phyloP scores from a whole-genome alignment of 306 rosid species.

The Pterocarpus macrocarpus region DNA sequence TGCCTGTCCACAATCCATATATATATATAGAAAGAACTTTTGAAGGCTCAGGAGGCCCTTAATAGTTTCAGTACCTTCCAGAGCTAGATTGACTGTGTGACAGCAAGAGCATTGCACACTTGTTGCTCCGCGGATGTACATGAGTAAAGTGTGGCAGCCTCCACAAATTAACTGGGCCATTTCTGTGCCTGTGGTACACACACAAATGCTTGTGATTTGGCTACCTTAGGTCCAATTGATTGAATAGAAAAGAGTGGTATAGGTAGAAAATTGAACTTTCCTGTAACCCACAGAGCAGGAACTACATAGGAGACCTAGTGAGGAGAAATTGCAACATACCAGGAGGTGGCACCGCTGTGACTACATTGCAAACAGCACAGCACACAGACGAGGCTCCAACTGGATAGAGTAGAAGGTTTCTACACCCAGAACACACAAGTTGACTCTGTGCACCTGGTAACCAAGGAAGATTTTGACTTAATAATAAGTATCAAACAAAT shows the following conservation, averaged over 20 bases:
- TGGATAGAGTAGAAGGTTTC: conserved; percentile 89
- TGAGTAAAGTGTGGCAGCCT: conserved; percentile 97
- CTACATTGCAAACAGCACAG: conserved; percentile 99
- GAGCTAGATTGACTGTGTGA: conserved; percentile 94
- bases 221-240: conserved; percentile 19
- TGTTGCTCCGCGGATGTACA: conserved; percentile 97
- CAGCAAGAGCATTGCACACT: conserved; percentile 99
- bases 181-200: conserved; percentile 79
- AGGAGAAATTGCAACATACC: conserved; percentile 59
- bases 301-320: background rate
- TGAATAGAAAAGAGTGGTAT: background rate
- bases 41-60: conserved; percentile 17
- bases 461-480: conserved; percentile 36
- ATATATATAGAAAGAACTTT: background rate
- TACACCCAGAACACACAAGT: conserved; percentile 97
- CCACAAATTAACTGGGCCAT: conserved; percentile 99
- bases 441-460: conserved; percentile 86
- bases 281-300: conserved; percentile 11
- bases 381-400: conserved; percentile 97
- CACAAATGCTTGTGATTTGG: conserved; percentile 25
- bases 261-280: conserved; percentile 21
- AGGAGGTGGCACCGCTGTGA: conserved; percentile 95
- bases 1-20: background rate
- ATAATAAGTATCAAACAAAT: conserved; percentile 31
- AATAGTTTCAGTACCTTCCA: conserved; percentile 76